Evolutionary conservation across 2,329 filamentous ascomycete genomes (phyloP), one percentile per base, ranked within the genome.

Genomic region (Paecilomyces niveus): DNA sequence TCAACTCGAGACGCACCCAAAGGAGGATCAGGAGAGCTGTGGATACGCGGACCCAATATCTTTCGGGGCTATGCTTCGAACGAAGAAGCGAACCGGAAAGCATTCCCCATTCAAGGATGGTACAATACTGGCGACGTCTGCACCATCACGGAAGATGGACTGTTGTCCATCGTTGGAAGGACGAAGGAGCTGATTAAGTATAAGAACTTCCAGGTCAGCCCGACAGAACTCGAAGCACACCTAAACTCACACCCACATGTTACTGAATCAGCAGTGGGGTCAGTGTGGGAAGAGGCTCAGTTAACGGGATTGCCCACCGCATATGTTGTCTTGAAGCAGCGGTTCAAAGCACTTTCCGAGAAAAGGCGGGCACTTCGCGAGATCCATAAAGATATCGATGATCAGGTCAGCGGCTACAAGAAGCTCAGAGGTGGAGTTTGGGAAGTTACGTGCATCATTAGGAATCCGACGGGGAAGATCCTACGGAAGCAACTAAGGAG

Each of bases 91-190:
- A 78, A 72, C 22, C 62, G 66, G 26, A 70, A 71, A 9, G 72
- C 67, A 2, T 77, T 80, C 51, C 72, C 72, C 3, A 59, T 69
- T 10, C 54, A 66, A 2, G 75, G 74, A 0, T 80, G 77, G 77
- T 77, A 77, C 56, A 76, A 76, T 53, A 81, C 78, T 0, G 78
- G 78, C 1, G 78, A 81, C 57, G 73, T 80, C 1, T 78, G 76
- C 53, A 70, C 64, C 1, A 68, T 76, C 32, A 72, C 74, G 57
- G 55, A 58, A 0, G 51, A 71, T 1, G 72, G 73, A 1, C 62
- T 66, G 2, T 58, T 77, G 5, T 71, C 64, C 39, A 70, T 78
- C 11, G 69, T 76, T 8, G 75, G 74, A 1, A 64, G 75, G 1
- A 74, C 73, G 2, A 78, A 78, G 56, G 74, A 77, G 29, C 57